phyloP scores from a whole-genome alignment of 192 early-diverging fungal species.

The Powellomyces hirtus region DNA sequence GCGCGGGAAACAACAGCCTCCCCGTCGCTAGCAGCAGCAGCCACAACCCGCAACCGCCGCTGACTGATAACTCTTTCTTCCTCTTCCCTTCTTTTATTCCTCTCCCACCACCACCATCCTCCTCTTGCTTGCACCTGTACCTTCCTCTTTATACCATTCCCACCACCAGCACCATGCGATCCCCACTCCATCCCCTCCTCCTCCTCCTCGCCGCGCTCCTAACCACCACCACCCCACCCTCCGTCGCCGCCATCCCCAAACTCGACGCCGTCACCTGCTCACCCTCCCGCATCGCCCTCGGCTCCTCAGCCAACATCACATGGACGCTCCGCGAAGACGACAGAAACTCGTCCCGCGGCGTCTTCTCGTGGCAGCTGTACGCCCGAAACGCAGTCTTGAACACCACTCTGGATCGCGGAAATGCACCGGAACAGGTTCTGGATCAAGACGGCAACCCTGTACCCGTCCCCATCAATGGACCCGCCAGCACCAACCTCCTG shows the following conservation, averaged over 20 bases:
- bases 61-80: too few species aligned
- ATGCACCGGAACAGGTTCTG: neutral
- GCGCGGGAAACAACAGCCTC: too few species aligned
- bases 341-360: slow-evolving; percentile 16
- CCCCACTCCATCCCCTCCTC: neutral
- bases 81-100: too few species aligned
- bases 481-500: neutral
- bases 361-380: slow-evolving; percentile 20
- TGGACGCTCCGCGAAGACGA: slow-evolving; percentile 1
- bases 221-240: neutral
- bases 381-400: slow-evolving; percentile 6
- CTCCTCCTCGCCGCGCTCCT: neutral
- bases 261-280: slow-evolving; percentile 14
- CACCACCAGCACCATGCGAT: too few species aligned
- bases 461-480: slow-evolving; percentile 2
- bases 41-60: too few species aligned
- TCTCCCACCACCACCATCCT: too few species aligned
- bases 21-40: too few species aligned
- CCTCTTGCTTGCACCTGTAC: too few species aligned
- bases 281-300: slow-evolving; percentile 10
- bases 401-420: neutral
- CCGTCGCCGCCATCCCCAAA: neutral
- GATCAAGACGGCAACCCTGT: neutral
- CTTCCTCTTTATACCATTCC: too few species aligned
- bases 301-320: slow-evolving; percentile 13